Evolutionary conservation across 2,329 filamentous ascomycete genomes (phyloP).

Genomic region (Claviceps quebecensis): DNA sequence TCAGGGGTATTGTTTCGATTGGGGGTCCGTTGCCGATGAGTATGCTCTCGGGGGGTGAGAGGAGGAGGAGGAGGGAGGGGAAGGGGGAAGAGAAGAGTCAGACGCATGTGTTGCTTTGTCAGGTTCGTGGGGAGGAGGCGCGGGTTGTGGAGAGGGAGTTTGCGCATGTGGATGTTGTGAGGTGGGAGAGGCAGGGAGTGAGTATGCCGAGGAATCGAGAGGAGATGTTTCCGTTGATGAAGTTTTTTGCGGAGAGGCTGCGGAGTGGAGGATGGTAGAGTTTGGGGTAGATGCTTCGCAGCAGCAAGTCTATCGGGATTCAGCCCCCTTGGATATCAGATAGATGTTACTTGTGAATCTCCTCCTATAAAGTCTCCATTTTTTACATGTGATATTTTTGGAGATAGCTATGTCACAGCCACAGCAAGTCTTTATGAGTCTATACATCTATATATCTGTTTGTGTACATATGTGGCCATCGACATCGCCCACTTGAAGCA

Average conservation of each 20-base stretch:
- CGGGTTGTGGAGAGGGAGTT: slow-evolving; percentile 54
- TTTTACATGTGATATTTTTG: too few species aligned
- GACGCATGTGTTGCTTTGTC: slow-evolving; percentile 48
- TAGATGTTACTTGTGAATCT: too few species aligned
- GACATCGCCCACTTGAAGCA: slow-evolving; percentile 43
- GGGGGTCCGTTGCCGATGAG: slow-evolving; percentile 44
- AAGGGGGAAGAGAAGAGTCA: slow-evolving; percentile 37
- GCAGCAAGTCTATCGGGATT: too few species aligned
- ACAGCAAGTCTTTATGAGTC: too few species aligned
- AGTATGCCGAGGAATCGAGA: slow-evolving; percentile 72
- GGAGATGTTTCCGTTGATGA: slow-evolving; percentile 84
- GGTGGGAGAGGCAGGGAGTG: slow-evolving; percentile 58
- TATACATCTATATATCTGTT: too few species aligned
- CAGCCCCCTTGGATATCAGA: too few species aligned
- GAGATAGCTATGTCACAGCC: too few species aligned
- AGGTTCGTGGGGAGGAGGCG: slow-evolving; percentile 48
- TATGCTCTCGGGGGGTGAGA: slow-evolving; percentile 26
- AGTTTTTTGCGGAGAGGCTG: slow-evolving; percentile 58
- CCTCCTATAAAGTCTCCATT: too few species aligned
- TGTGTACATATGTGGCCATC: slow-evolving; percentile 1
- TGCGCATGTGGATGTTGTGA: slow-evolving; percentile 49
- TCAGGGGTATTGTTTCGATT: slow-evolving; percentile 47
- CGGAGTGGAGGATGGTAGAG: slow-evolving; percentile 10
- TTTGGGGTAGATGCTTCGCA: too few species aligned
- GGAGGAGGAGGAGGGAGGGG: slow-evolving; percentile 12